phyloP scores from a whole-genome alignment of 495 filamentous ascomycete species.

The Hypomontagnella monticulosa region DNA sequence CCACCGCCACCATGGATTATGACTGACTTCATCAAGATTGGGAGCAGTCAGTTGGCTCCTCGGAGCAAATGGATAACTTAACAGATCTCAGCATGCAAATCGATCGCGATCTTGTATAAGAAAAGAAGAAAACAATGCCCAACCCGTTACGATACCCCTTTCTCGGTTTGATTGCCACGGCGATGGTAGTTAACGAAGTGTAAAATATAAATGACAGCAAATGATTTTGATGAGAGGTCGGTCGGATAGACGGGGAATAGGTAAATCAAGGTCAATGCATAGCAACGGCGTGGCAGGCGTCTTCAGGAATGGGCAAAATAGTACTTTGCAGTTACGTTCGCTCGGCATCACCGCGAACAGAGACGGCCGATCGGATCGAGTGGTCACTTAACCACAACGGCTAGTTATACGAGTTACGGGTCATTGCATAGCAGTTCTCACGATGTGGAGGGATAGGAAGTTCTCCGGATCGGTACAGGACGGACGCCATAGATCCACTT shows the following conservation, averaged over 20 bases:
- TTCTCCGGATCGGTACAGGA: neutral
- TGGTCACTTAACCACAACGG: neutral
- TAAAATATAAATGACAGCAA: conserved; percentile 10
- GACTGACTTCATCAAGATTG: conserved; percentile 54
- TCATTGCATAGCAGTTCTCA: conserved; percentile 23
- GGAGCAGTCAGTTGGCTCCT: conserved; percentile 56
- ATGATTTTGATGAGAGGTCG: conserved; percentile 24
- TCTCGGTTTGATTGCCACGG: neutral
- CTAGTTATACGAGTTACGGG: conserved; percentile 29
- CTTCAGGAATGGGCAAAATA: conserved; percentile 33
- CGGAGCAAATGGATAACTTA: conserved; percentile 51
- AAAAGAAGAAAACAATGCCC: neutral
- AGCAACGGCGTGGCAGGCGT: conserved; percentile 39
- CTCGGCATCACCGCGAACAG: conserved; percentile 4
- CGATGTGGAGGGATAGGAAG: neutral
- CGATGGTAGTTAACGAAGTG: conserved; percentile 1
- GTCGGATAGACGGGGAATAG: conserved; percentile 27
- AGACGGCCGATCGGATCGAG: conserved; percentile 1
- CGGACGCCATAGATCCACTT: neutral
- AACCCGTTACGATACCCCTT: neutral
- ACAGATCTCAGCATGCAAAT: conserved; percentile 51
- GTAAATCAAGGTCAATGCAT: conserved; percentile 34
- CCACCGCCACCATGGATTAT: conserved; percentile 51
- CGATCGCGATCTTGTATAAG: conserved; percentile 44
- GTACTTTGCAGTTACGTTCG: conserved; percentile 21